These are phyloP conservation scores for Coprinopsis strossmayeri DNA, from an alignment of 768 basidiomycete genomes.

Conservation along the genomic window DNA sequence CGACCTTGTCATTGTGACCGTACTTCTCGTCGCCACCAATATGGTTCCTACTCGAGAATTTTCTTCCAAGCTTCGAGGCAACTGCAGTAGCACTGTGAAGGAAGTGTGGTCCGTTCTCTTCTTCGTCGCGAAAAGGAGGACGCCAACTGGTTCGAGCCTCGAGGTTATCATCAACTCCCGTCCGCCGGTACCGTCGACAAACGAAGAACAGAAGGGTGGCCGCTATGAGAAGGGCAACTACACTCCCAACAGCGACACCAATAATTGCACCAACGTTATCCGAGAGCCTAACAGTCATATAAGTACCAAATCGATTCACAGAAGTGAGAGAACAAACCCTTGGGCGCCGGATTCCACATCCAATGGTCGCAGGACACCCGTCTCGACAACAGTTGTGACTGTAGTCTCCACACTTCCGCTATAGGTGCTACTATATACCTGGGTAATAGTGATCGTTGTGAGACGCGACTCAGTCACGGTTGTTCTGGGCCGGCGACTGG, in stretches of 20 bases:
- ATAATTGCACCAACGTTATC: constrained; percentile 3
- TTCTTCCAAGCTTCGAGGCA: background rate
- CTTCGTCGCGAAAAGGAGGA: constrained; percentile 3
- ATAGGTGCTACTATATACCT: background rate
- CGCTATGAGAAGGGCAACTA: background rate
- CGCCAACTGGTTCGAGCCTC: background rate
- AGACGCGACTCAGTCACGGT: background rate
- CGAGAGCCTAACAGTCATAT: background rate
- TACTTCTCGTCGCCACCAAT: no score
- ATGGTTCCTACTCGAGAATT: background rate
- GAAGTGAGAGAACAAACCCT: background rate
- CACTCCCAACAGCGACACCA: background rate
- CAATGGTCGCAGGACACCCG: constrained; percentile 2
- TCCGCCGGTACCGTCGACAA: background rate
- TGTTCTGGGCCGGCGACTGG: background rate
- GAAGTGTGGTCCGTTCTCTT: background rate
- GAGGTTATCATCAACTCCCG: background rate
- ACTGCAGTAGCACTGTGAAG: background rate
- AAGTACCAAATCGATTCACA: background rate
- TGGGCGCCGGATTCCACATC: background rate
- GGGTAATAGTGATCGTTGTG: background rate
- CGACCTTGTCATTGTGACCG: no score
- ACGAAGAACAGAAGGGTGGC: background rate
- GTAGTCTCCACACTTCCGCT: background rate
- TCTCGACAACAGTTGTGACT: constrained; percentile 2